Evolutionary conservation across 1,139 yeast species (phyloP).

Genomic region (Pneumocystis jirovecii): DNA sequence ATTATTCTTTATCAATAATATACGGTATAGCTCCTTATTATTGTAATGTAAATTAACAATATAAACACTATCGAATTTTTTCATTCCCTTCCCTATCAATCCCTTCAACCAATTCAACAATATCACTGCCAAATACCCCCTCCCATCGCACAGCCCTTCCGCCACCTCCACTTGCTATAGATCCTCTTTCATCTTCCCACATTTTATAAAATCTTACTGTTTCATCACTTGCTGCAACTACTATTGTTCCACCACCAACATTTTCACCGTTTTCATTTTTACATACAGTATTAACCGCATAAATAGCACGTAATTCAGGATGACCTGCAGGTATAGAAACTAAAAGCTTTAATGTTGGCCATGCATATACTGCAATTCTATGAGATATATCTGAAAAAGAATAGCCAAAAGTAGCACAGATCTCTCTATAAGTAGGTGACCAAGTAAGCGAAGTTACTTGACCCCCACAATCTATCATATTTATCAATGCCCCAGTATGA

Average conservation of each 20-base stretch:
- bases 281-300: constrained; percentile 49
- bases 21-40: not conserved
- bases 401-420: constrained; percentile 71
- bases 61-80: constrained; percentile 10
- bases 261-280: constrained; percentile 30
- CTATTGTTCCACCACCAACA: constrained; percentile 25
- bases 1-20: not conserved
- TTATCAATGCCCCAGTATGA: constrained; percentile 51
- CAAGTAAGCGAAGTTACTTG: constrained; percentile 72
- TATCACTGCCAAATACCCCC: constrained; percentile 36
- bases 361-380: constrained; percentile 43
- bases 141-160: constrained; percentile 18
- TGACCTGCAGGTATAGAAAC: constrained; percentile 38
- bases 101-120: constrained; percentile 43
- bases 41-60: not conserved
- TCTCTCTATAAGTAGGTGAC: constrained; percentile 48
- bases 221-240: constrained; percentile 64
- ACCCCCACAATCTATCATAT: constrained; percentile 41
- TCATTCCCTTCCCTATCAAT: constrained; percentile 19
- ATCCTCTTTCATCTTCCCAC: constrained; percentile 33
- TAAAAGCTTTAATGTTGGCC: constrained; percentile 44
- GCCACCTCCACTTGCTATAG: constrained; percentile 5
- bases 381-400: constrained; percentile 37
- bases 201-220: constrained; percentile 57
- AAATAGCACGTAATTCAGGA: constrained; percentile 42